Conservation (phyloP, 441 rosid genomes). For the Pelargonium australe region DNA sequence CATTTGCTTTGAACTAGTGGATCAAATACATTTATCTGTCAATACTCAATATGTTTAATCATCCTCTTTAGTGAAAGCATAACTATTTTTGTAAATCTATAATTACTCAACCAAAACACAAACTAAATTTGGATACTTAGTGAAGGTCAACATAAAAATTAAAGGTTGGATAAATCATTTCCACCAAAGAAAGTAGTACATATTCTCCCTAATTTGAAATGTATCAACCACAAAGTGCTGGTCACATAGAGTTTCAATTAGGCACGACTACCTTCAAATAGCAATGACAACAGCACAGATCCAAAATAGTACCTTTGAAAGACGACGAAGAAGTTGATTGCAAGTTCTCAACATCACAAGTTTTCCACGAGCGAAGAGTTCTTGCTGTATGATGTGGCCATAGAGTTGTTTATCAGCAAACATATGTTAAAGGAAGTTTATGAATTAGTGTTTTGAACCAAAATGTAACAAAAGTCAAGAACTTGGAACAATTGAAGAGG, state of each 20-base stretch:
- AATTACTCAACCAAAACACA: too few species aligned
- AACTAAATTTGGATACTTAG: too few species aligned
- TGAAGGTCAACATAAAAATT: not conserved
- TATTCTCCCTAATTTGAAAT: not conserved
- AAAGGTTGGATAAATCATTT: not conserved
- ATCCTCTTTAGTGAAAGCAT: too few species aligned
- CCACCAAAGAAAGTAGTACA: constrained; percentile 3
- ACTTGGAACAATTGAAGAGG: constrained; percentile 7
- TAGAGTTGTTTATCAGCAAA: not conserved
- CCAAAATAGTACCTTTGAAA: constrained; percentile 62
- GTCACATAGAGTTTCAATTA: too few species aligned
- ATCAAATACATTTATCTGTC: too few species aligned
- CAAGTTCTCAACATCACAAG: constrained; percentile 99
- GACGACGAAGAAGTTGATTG: constrained; percentile 98
- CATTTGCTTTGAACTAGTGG: too few species aligned
- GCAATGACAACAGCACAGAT: not conserved
- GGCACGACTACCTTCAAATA: not conserved
- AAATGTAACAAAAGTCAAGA: constrained; percentile 10
- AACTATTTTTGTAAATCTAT: too few species aligned
- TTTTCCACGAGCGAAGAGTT: constrained; percentile 97
- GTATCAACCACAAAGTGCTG: not conserved
- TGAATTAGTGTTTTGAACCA: not conserved
- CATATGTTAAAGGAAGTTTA: not conserved
- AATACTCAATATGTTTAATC: too few species aligned
- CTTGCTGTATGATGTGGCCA: constrained; percentile 51